These are phyloP conservation scores for Prunus campanulata DNA, from an alignment of 306 rosid genomes.

Conservation along the genomic window DNA sequence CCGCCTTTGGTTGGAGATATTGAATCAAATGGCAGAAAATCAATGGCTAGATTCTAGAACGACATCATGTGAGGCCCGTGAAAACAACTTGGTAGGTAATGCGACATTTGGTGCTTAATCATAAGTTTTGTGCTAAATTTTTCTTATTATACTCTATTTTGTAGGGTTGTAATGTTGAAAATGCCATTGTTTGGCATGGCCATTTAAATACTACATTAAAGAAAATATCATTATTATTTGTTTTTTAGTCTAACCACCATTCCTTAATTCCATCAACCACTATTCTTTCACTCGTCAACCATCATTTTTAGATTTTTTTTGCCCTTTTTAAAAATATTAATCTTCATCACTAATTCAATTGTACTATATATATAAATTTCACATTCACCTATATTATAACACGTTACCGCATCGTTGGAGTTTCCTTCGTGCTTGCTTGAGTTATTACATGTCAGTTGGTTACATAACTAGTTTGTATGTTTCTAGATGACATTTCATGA, in stretches of 20 bases:
- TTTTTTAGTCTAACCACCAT: neutral
- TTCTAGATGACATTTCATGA: neutral
- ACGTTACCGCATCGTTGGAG: too few relatives aligned
- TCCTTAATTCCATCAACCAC: neutral
- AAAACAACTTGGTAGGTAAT: neutral
- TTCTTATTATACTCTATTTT: neutral
- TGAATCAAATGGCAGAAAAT: conserved; percentile 11
- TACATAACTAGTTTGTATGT: neutral
- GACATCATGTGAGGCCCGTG: conserved; percentile 12
- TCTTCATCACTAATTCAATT: too few relatives aligned
- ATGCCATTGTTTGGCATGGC: neutral
- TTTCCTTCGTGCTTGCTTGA: too few relatives aligned
- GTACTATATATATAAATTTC: too few relatives aligned
- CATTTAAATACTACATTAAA: neutral
- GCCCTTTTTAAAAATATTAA: too few relatives aligned
- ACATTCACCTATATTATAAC: too few relatives aligned
- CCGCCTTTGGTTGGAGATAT: conserved; percentile 22
- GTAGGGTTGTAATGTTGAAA: neutral
- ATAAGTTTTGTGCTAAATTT: neutral
- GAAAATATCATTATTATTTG: neutral
- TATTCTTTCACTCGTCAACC: neutral
- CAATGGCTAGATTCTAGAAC: neutral
- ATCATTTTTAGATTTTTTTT: too few relatives aligned
- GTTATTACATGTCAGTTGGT: neutral
- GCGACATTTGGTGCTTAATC: conserved; percentile 9